Percentiles rank a stretch among this genome's conserved stretches.
phyloP scores from a whole-genome alignment of 2,329 filamentous ascomycete species.

The Pyrenochaeta sp. region DNA sequence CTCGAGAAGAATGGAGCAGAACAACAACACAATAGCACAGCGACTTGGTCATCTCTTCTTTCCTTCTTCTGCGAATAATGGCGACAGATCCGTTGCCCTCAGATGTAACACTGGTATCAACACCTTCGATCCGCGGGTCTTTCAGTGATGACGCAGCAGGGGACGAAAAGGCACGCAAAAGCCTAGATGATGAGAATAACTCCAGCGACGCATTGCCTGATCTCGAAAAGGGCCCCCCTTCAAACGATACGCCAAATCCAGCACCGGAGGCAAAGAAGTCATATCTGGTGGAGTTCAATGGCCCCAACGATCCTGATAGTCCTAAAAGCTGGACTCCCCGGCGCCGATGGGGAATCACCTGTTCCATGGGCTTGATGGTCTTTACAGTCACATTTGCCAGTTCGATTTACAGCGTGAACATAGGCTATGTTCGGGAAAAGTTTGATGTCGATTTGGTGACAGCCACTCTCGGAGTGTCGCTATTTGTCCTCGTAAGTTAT shows the following conservation, averaged over 20 bases:
- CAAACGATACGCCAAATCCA: neutral
- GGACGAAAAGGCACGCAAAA: constrained; percentile 6
- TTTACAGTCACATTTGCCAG: constrained; percentile 57
- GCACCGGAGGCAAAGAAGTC: constrained; percentile 23
- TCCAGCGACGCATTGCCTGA: constrained; percentile 6
- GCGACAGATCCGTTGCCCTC: neutral
- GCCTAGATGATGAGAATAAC: constrained; percentile 6
- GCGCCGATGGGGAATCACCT: constrained; percentile 74
- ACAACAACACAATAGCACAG: neutral
- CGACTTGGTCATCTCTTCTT: too few species aligned
- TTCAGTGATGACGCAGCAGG: neutral
- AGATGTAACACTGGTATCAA: neutral
- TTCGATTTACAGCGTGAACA: constrained; percentile 67
- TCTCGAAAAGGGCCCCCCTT: constrained; percentile 16
- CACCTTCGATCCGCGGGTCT: neutral
- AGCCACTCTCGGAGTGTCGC: constrained; percentile 57
- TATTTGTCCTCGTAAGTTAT: constrained; percentile 53
- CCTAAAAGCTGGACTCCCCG: constrained; percentile 73
- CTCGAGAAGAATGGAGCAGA: neutral
- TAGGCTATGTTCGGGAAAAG: constrained; percentile 58
- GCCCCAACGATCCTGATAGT: constrained; percentile 71
- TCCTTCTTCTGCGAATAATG: constrained; percentile 2
- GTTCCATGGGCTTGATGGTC: constrained; percentile 62
- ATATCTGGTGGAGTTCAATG: constrained; percentile 74
- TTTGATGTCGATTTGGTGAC: constrained; percentile 57